Conservation (phyloP, 2,329 filamentous ascomycete species). For the Aspergillus sp. region DNA sequence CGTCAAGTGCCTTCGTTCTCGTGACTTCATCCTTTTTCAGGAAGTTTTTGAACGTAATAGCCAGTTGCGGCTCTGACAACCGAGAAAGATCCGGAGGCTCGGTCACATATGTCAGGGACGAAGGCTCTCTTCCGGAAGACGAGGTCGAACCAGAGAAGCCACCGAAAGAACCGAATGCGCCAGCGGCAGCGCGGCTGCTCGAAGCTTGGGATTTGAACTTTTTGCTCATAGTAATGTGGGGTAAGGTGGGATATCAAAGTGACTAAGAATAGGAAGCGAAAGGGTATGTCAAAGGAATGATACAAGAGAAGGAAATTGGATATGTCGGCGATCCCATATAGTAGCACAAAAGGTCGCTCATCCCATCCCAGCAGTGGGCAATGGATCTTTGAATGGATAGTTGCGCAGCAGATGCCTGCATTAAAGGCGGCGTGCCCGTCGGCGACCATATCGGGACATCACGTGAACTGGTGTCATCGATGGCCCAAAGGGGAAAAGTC, state of each 20-base stretch:
- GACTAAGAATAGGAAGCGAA: constrained; percentile 3
- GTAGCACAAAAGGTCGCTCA: neutral
- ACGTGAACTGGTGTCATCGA: constrained; percentile 34
- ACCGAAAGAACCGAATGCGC: constrained; percentile 48
- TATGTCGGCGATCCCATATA: neutral
- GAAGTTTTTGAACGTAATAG: constrained; percentile 89
- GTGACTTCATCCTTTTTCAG: constrained; percentile 91
- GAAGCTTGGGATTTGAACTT: constrained; percentile 63
- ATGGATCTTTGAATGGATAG: neutral
- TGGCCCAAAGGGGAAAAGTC: constrained; percentile 31
- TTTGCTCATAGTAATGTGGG: constrained; percentile 54
- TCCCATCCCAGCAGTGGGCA: neutral
- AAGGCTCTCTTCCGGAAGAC: constrained; percentile 47
- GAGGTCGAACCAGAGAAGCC: constrained; percentile 35
- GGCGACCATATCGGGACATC: constrained; percentile 29
- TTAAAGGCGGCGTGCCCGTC: constrained; percentile 9
- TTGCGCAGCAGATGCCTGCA: neutral
- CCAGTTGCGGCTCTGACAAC: constrained; percentile 75
- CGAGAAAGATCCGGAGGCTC: constrained; percentile 77
- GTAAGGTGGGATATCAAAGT: constrained; percentile 23
- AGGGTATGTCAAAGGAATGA: neutral
- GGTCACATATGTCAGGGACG: constrained; percentile 78
- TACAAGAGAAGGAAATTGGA: neutral
- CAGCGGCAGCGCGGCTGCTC: constrained; percentile 57
- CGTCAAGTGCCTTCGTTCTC: constrained; percentile 85